Percentiles rank a stretch among this genome's conserved stretches.
Evolutionary conservation across 2,329 filamentous ascomycete species (phyloP).

Genomic region (Fusarium brevicatenulatum): DNA sequence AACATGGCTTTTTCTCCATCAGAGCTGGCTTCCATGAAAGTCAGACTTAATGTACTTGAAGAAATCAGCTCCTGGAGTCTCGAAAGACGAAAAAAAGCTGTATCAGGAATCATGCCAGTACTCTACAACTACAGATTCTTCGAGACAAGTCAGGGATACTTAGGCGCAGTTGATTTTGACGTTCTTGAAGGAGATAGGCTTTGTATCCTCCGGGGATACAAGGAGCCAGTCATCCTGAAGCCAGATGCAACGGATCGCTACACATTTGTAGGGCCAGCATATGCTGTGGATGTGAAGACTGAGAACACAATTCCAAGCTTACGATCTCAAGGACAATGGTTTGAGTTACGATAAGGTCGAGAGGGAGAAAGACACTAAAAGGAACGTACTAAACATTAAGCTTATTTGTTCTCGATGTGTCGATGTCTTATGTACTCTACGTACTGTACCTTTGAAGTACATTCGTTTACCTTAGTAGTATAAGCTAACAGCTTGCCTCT

Average conservation of each 20-base stretch:
- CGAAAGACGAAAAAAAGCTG: background rate
- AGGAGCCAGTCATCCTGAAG: slow-evolving; percentile 1
- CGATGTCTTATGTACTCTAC: too few species aligned
- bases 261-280: background rate
- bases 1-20: background rate
- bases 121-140: background rate
- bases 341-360: background rate
- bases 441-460: background rate
- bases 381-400: background rate
- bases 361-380: background rate
- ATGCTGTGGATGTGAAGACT: background rate
- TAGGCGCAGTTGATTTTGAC: slow-evolving; percentile 1
- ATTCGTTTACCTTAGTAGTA: background rate
- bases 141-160: background rate
- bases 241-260: background rate
- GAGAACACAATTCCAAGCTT: background rate
- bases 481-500: background rate
- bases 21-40: background rate
- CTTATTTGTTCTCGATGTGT: background rate
- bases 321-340: background rate
- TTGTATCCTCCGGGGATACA: background rate
- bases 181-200: background rate
- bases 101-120: background rate
- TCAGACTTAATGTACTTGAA: background rate
- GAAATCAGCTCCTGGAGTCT: slow-evolving; percentile 5